Evolutionary conservation across 2,329 filamentous ascomycete species (phyloP), one percentile per base, ranked within the genome.

Genomic region (Penicillium verrucosum): DNA sequence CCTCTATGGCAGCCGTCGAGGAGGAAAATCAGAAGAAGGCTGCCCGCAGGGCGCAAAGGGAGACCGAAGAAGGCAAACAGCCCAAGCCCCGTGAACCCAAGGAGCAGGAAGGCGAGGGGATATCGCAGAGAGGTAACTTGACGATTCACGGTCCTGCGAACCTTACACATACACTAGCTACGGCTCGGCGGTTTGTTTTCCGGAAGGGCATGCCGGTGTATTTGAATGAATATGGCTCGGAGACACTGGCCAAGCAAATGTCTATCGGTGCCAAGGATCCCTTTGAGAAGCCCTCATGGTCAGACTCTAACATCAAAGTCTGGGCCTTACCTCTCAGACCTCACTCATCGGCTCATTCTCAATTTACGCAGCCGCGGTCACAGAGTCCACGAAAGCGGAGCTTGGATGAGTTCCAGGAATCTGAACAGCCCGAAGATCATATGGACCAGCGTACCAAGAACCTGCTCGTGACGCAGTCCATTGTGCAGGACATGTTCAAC

Each of bases 91-190:
- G 23, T 38, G 6, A 8, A 49, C 56, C 73, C 59, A 62, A 63
- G 32, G 63, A 61, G 62, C 54, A 36, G 12, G 48, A 69, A 62
- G 62, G 64, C 23, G 53, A 65, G 53, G 8, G 37, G 16, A 48
- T 61, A 14, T 54, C 55, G 34, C 58, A 71, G 40, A 73, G 68
- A 52, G 64, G 70, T 14, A 75, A 73, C 18, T 68, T 92, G 57
- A 83, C 81, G n/a, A 78, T 97, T 12, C 89, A 95, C 70, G 92
- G 90, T 3, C 86, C 88, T 5, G 85, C 85, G 50, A 97, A 97
- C 70, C 74, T 97, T 53, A 83, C 86, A 44, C 88, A 97, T 68
- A 81, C 85, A 6, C 74, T 99, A 55, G 92, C 91, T n/a, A 90
- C 92, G 0, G 87, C 89, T 16, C 84, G 94, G 44, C 80, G 87